Base-by-base conservation (phyloP, 2,329 filamentous ascomycete species). In the Coniochaeta sp. region DNA sequence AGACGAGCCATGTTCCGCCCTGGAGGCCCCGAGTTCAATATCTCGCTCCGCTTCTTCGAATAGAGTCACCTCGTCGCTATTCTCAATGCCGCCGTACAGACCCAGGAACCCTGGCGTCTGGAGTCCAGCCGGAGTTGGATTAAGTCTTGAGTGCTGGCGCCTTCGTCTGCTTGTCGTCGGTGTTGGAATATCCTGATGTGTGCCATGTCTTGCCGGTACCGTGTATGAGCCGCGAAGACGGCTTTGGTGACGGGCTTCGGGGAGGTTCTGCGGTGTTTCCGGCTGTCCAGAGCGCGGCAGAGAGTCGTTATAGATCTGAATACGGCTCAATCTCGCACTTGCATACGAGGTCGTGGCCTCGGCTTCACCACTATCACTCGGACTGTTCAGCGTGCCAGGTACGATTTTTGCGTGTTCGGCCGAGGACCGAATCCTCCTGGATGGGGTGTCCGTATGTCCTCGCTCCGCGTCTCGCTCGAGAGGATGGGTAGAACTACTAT, bases 221-320 rank as follows among this genome's bases (percentile, higher is more conserved):
- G 79, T 81, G 64, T 76, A 78, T 16, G 76, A 70, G 12, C 74
- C 75, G 16, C 71, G 68, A 36, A 77, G 69, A 34, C 74, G 75
- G 59, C 78, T 79, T 57, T 70, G 75, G 62, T 81, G 79, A 12
- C 77, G 75, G 55, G 76, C 72, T 66, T 80, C 79, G 1, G 79
- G 78, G n/a, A 82, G 65, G 59, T 81, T 74, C 52, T 72, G 71
- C 24, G 80, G 79, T 12, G 81, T 82, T 65, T 79, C 79, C n/a
- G 80, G 79, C 62, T 82, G 80, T 10, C 68, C 69, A 5, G 71
- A 70, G 24, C 77, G 71, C 8, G 79, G 73, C 54, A 78, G 59
- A 26, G 68, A 68, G 63, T 83, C 80, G 61, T 81, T 74, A 62
- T 83, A 82, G 28, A 83, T 70, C 24, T 67, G 69, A 55, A 80